Percentiles rank a stretch among this genome's conserved stretches.
Conservation (phyloP, 768 basidiomycete species). For the Glaciozyma antarctica region DNA sequence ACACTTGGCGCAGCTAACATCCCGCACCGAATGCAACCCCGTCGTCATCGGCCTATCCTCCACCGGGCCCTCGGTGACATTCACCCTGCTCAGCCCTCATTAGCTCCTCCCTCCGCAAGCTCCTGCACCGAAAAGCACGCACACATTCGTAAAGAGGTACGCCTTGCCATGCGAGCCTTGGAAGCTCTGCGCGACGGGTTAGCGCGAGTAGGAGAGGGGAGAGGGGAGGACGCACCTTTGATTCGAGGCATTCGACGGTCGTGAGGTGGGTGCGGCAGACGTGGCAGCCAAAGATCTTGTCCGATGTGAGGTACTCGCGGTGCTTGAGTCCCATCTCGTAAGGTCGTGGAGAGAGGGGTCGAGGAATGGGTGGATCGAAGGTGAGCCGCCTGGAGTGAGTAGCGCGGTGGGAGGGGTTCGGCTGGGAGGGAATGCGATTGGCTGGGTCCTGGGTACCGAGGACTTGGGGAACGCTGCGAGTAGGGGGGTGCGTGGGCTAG, state of each 20-base stretch:
- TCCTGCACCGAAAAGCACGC: slow-evolving; percentile 43
- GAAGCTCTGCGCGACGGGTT: slow-evolving; percentile 58
- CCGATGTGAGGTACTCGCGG: slow-evolving; percentile 67
- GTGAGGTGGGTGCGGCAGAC: slow-evolving; percentile 81
- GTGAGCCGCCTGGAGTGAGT: too few relatives aligned
- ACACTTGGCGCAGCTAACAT: slow-evolving; percentile 90
- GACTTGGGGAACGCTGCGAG: too few relatives aligned
- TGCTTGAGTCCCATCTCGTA: slow-evolving; percentile 71
- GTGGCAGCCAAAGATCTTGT: slow-evolving; percentile 68
- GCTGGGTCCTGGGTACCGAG: too few relatives aligned
- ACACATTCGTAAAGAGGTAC: slow-evolving; percentile 90
- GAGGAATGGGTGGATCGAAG: too few relatives aligned
- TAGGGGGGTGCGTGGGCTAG: too few relatives aligned
- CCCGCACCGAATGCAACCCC: slow-evolving; percentile 88
- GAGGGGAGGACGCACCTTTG: slow-evolving; percentile 51
- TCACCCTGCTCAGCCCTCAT: slow-evolving; percentile 53
- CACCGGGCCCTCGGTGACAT: slow-evolving; percentile 78
- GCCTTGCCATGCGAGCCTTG: slow-evolving; percentile 94
- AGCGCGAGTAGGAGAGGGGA: background rate
- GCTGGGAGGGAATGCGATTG: too few relatives aligned
- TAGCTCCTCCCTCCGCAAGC: background rate
- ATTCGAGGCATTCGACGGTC: slow-evolving; percentile 84
- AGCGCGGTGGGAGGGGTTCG: too few relatives aligned
- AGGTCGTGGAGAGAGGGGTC: too few relatives aligned
- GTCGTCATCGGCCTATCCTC: slow-evolving; percentile 94